phyloP scores from a whole-genome alignment of 108 stramenopile species.

The Cyclotella cryptica region DNA sequence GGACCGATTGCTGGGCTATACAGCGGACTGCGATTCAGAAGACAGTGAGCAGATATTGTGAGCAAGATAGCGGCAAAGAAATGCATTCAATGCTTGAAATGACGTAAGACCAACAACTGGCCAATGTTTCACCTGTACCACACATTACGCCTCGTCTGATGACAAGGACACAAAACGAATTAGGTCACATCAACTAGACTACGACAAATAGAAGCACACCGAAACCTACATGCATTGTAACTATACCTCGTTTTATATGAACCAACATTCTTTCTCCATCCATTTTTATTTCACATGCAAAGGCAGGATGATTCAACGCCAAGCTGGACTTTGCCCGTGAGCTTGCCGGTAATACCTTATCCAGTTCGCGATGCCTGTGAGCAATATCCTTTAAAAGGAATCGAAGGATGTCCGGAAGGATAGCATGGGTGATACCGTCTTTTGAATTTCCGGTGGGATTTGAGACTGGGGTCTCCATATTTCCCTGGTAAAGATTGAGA shows the following conservation, averaged over 20 bases:
- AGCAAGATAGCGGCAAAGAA: no score
- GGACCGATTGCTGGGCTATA: conserved; percentile 86
- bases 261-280: conserved; percentile 86
- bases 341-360: conserved; percentile 29
- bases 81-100: no score
- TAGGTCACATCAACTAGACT: no score
- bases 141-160: conserved; percentile 41
- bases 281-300: conserved; percentile 82
- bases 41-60: no score
- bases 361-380: conserved; percentile 53
- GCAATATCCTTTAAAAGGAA: conserved; percentile 59
- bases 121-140: conserved; percentile 59
- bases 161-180: no score
- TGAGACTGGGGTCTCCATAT: conserved; percentile 44
- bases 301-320: conserved; percentile 74
- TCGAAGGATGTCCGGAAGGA: conserved; percentile 67
- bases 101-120: no score
- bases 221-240: conserved; percentile 60
- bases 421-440: conserved; percentile 79
- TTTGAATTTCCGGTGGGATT: conserved; percentile 55
- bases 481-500: conserved; percentile 16
- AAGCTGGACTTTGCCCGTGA: conserved; percentile 49
- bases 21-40: conserved; percentile 55
- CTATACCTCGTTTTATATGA: conserved; percentile 66
- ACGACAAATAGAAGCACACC: no score